phyloP scores from a whole-genome alignment of 2,329 filamentous ascomycete genomes.

The Trichoderma sp. region DNA sequence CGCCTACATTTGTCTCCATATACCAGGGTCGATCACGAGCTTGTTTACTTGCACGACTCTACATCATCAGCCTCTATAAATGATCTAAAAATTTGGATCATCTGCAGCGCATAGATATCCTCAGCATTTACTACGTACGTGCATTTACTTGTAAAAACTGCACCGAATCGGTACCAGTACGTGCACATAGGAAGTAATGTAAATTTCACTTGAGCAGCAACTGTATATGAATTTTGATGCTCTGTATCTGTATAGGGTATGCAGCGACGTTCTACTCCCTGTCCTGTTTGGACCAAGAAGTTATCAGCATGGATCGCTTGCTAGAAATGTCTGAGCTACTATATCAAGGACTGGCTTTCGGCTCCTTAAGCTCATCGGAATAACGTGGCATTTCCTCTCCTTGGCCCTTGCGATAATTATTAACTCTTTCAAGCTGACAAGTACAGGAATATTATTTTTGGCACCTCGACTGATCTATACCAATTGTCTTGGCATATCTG shows the following conservation, averaged over 20 bases:
- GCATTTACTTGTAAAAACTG: neutral
- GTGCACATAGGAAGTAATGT: neutral
- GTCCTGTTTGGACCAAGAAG: no score
- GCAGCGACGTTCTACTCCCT: neutral
- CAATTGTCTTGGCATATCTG: neutral
- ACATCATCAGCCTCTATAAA: no score
- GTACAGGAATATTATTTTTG: neutral
- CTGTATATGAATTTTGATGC: neutral
- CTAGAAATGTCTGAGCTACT: neutral
- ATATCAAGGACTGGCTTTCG: neutral
- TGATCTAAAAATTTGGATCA: neutral
- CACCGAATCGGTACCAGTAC: neutral
- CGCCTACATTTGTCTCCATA: no score
- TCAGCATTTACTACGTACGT: neutral
- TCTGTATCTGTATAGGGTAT: neutral
- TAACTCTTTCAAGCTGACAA: no score
- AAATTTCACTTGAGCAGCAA: neutral
- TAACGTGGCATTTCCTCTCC: neutral
- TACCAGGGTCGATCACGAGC: no score
- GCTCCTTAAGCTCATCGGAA: neutral
- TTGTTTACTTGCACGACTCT: no score
- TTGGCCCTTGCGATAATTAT: neutral
- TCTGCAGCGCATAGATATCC: neutral
- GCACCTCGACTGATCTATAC: neutral
- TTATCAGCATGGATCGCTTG: neutral